Evolutionary conservation across 352 stramenopile species (phyloP).

Genomic region (Halophytophthora batemanensis): DNA sequence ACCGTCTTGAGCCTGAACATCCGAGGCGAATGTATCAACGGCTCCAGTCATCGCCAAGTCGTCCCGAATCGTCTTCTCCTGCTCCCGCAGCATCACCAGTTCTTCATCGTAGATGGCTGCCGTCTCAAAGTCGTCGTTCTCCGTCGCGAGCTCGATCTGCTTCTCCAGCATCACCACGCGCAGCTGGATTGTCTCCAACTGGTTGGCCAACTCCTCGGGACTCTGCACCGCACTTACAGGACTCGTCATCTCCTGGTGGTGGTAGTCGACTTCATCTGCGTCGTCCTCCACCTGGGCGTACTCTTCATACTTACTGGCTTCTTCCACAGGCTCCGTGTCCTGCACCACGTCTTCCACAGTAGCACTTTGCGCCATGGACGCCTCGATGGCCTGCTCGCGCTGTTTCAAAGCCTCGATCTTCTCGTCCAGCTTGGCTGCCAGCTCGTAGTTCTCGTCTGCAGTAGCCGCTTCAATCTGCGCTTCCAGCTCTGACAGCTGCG

Average conservation of each 20-base stretch:
- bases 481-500: conserved; percentile 62
- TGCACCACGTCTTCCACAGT: conserved; percentile 10
- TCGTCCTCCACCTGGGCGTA: conserved; percentile 20
- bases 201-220: conserved; percentile 32
- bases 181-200: conserved; percentile 41
- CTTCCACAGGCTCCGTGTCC: conserved; percentile 10
- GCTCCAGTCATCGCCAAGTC: conserved; percentile 11
- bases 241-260: conserved; percentile 32
- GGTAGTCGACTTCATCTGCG: conserved; percentile 20
- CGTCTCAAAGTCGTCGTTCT: conserved; percentile 69
- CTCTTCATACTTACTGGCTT: conserved; percentile 21
- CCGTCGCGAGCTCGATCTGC: conserved; percentile 64
- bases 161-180: conserved; percentile 56
- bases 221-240: conserved; percentile 28
- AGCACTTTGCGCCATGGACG: conserved; percentile 18
- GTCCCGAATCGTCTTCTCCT: conserved; percentile 41
- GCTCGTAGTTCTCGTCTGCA: conserved; percentile 79
- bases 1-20: conserved; percentile 11
- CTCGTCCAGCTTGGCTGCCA: conserved; percentile 72
- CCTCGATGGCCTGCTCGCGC: conserved; percentile 41
- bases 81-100: conserved; percentile 44
- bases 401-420: conserved; percentile 62
- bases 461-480: conserved; percentile 69
- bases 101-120: conserved; percentile 64
- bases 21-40: not conserved